Base-by-base conservation (phyloP, 345 rosid genomes). In the Isatis tinctoria region DNA sequence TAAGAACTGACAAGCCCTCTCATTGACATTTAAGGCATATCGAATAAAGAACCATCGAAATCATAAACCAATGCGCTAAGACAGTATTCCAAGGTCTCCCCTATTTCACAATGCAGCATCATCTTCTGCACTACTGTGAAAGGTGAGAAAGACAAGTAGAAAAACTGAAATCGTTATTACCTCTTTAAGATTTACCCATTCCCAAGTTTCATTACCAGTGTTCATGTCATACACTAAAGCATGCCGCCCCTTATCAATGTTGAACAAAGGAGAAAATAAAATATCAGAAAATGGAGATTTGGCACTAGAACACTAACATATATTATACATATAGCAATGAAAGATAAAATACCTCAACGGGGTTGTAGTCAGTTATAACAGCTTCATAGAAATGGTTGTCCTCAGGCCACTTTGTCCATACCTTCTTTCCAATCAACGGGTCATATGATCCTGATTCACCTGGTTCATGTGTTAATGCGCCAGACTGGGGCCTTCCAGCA, bases 171-270 rank as follows among this genome's bases (percentile, higher is more conserved):
- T 62, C 10, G 33, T 18, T 65, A 61, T 75, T 87, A 92, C 99
- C 97, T 92, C 98, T 88, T 89, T 92, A 75, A 92, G 97, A 84
- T 95, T 83, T 76, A 95, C 97, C 98, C 96, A 92, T 79, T 95
- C 98, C 94, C 91, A 89, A 8, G 97, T 88, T 88, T 92, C 97
- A 73, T 83, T 77, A 18, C 76, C 80, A 11, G 98, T 84, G 74
- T 83, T 82, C 10, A 87, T 87, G 74, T 90, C 99, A 82, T 95
- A 95, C 73, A 95, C 94, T 86, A 95, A 83, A 76, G 89, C 93
- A 87, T 95, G 98, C 51, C 71, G 84, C 32, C 97, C 99, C 98
- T 95, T 74, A 12, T 70, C 35, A 81, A 83, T 36, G 47, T 62
- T 44, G 20, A 66, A 65, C 74, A 71, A 51, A 36, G 53, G 10